Conservation (phyloP, 495 filamentous ascomycete genomes). For the Neurospora sp. region DNA sequence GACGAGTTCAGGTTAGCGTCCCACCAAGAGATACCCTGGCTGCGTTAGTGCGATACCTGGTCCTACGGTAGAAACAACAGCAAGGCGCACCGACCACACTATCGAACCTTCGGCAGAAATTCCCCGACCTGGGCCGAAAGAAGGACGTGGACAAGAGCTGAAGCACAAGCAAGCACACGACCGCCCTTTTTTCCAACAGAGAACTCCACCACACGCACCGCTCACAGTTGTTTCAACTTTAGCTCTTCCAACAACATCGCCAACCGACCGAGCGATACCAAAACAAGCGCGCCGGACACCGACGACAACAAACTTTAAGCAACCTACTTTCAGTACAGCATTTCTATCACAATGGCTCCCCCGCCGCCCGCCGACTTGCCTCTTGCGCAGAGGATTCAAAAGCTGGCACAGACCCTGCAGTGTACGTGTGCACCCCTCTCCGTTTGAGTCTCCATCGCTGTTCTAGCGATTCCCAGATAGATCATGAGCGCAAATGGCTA, state of each 20-base stretch:
- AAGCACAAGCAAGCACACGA: not conserved
- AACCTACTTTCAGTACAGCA: not conserved
- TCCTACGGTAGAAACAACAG: not conserved
- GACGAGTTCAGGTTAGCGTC: not conserved
- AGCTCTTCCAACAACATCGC: not conserved
- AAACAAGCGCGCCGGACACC: not conserved
- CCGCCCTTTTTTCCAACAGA: not conserved
- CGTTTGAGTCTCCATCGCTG: constrained; percentile 8
- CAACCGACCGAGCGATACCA: not conserved
- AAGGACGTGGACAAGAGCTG: not conserved
- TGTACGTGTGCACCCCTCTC: constrained; percentile 44
- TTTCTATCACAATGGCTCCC: constrained; percentile 54
- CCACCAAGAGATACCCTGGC: not conserved
- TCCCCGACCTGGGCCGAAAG: not conserved
- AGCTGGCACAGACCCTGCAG: constrained; percentile 78
- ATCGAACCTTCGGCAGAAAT: not conserved
- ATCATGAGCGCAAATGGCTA: constrained; percentile 7
- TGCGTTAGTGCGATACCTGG: not conserved
- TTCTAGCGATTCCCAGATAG: not conserved
- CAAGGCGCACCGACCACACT: not conserved
- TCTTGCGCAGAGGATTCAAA: constrained; percentile 61
- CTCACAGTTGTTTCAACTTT: not conserved
- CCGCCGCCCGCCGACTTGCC: constrained; percentile 62
- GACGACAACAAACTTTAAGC: not conserved
- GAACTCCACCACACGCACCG: not conserved